These are phyloP conservation scores for Buddleja alternifolia DNA, from an alignment of 257 asterid genomes.

Conservation along the genomic window DNA sequence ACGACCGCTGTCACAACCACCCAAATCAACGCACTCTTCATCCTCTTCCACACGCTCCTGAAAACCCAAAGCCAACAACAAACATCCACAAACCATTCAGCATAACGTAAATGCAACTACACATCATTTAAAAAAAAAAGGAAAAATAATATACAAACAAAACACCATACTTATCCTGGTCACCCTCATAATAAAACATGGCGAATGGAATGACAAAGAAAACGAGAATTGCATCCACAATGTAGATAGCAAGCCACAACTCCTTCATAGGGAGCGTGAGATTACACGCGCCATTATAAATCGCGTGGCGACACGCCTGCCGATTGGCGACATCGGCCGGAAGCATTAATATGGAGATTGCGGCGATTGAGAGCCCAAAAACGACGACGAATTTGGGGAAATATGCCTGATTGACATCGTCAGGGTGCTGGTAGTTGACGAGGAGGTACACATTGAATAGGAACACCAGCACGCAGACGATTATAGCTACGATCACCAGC, in stretches of 20 bases:
- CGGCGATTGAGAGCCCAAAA: conserved; percentile 91
- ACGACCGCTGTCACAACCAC: conserved; percentile 81
- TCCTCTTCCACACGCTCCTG: conserved; percentile 89
- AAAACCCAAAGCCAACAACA: conserved; percentile 26
- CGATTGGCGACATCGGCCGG: conserved; percentile 98
- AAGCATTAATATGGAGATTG: conserved; percentile 92
- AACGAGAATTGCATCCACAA: conserved; percentile 82
- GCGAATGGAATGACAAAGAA: conserved; percentile 95
- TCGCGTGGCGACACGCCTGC: conserved; percentile 93
- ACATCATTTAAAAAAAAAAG: not conserved
- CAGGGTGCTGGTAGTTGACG: conserved; percentile 94
- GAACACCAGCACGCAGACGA: conserved; percentile 83
- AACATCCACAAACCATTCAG: conserved; percentile 7
- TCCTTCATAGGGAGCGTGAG: conserved; percentile 97
- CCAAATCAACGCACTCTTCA: conserved; percentile 88
- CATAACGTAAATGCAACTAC: not conserved
- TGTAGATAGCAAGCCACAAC: conserved; percentile 89
- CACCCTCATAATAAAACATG: conserved; percentile 98
- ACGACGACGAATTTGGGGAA: conserved; percentile 97
- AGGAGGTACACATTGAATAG: conserved; percentile 85
- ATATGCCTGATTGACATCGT: conserved; percentile 95
- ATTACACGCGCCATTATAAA: conserved; percentile 92
- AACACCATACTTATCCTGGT: conserved; percentile 77
- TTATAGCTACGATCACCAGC: conserved; percentile 82
- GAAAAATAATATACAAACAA: not conserved